Conservation (phyloP, 2,329 filamentous ascomycete genomes). For the Incumbomyces lentus region DNA sequence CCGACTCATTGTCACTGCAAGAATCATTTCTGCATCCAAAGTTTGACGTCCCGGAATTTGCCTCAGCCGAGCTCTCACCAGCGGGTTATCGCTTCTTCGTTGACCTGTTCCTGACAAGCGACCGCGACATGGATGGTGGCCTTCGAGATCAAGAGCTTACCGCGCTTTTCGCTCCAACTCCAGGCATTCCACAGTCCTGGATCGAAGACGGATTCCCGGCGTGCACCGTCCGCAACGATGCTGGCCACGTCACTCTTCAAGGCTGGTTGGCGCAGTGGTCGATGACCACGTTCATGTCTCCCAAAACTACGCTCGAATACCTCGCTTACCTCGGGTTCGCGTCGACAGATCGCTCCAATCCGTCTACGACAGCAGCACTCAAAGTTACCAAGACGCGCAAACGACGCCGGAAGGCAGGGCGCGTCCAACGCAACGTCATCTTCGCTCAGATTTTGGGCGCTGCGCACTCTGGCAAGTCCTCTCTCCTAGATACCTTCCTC, state of each 20-base stretch:
- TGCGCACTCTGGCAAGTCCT: constrained; percentile 78
- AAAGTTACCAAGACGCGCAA: constrained; percentile 91
- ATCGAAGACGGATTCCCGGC: constrained; percentile 79
- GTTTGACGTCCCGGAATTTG: constrained; percentile 84
- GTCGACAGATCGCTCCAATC: constrained; percentile 58
- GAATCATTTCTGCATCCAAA: constrained; percentile 87
- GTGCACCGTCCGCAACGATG: constrained; percentile 89
- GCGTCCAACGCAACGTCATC: constrained; percentile 89
- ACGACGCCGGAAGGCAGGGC: constrained; percentile 65
- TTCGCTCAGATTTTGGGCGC: constrained; percentile 86
- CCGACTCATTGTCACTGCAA: constrained; percentile 83
- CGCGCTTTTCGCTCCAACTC: constrained; percentile 84
- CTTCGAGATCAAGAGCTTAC: constrained; percentile 76
- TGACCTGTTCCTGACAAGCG: constrained; percentile 86
- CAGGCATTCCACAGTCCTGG: constrained; percentile 80
- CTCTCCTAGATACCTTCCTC: constrained; percentile 81
- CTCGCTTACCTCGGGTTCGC: constrained; percentile 95
- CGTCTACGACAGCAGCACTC: constrained; percentile 69
- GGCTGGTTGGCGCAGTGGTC: constrained; percentile 99
- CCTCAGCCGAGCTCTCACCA: constrained; percentile 87
- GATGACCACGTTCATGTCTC: constrained; percentile 96
- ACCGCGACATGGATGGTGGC: constrained; percentile 95
- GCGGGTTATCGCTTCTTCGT: constrained; percentile 96
- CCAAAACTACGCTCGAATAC: constrained; percentile 90
- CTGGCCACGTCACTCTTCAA: constrained; percentile 87